Conservation (phyloP, 2,329 filamentous ascomycete genomes). For the Aspergillus chevalieri region DNA sequence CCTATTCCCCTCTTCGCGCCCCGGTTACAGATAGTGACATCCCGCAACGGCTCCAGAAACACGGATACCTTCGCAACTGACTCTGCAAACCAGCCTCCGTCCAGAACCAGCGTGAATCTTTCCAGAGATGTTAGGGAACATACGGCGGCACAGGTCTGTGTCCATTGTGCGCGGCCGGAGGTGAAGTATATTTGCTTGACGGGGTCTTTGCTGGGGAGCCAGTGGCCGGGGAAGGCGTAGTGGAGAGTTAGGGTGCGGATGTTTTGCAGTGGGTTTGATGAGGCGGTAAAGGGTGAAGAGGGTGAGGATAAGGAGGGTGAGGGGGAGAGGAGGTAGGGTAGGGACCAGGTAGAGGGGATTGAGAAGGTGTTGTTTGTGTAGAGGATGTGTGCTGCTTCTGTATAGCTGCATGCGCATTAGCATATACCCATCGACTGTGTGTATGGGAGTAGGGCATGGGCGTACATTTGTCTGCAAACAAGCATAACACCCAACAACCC, state of each 20-base stretch:
- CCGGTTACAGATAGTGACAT: neutral
- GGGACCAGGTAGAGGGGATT: slow-evolving; percentile 37
- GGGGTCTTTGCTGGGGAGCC: slow-evolving; percentile 36
- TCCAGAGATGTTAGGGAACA: slow-evolving; percentile 19
- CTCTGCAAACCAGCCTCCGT: slow-evolving; percentile 33
- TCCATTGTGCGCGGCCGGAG: slow-evolving; percentile 32
- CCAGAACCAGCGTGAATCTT: slow-evolving; percentile 26
- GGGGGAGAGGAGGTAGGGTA: slow-evolving; percentile 32
- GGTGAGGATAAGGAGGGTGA: slow-evolving; percentile 12
- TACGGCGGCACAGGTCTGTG: slow-evolving; percentile 29
- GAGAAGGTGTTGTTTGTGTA: slow-evolving; percentile 32
- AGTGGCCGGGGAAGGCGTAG: slow-evolving; percentile 36
- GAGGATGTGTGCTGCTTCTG: slow-evolving; percentile 30
- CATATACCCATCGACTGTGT: neutral
- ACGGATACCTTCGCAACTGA: slow-evolving; percentile 28
- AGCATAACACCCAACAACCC: slow-evolving; percentile 24
- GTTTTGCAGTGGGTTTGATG: slow-evolving; percentile 15
- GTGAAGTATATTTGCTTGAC: slow-evolving; percentile 34
- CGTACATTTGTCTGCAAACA: slow-evolving; percentile 33
- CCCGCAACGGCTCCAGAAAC: slow-evolving; percentile 31
- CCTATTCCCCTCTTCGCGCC: slow-evolving; percentile 8
- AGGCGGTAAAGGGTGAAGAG: no score
- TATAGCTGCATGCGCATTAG: slow-evolving; percentile 20
- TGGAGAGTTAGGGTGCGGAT: slow-evolving; percentile 31
- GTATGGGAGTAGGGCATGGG: neutral